Evolutionary conservation across 306 rosid genomes (phyloP), one percentile per base, ranked within the genome.

Genomic region (Fragaria nilgerrensis): DNA sequence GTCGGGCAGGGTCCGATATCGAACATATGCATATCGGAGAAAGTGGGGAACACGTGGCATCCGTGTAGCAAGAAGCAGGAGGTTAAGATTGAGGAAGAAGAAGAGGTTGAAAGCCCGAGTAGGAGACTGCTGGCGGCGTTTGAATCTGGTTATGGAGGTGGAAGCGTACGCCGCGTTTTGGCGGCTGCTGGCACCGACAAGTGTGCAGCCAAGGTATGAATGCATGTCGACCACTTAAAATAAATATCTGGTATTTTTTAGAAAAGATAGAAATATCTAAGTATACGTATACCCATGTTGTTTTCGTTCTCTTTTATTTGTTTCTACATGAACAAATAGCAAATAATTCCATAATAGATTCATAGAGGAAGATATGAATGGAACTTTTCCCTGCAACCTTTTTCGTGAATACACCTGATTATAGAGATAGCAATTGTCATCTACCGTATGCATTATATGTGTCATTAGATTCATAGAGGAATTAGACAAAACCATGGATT

Each of bases 1-100:
- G 93, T 93, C 5, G 97, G 91, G 82, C 88, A 89, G 82, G 74
- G 79, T 25, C 45, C 62, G 13, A 89, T 93, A 67, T 87, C 98
- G 13, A 84, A 75, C 8, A 87, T 89, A 25, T 93, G 97, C 63
- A 82, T 93, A 77, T 81, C 98, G 0, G 1, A 83, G 82, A 71
- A 81, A 14, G 74, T 79, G 27, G 98, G 91, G 5, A 73, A 37
- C 3, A 85, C 92, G 7, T 93, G 98, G 98, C 97, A 89, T 34
- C 98, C 97, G 0, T 93, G 98, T 74, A 19, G 48, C 43, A 65
- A 84, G 73, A 0, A 72, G 13, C 2, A 73, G 43, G 88, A 79
- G 27, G 16, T 0, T 1, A 7, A 73, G 27, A 17, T 43, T 2
- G 48, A 77, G 0, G 39, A 52, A 4, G 76, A 70, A 36, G 20